phyloP scores from a whole-genome alignment of 768 basidiomycete genomes.

The Rhizopogon vulgaris region DNA sequence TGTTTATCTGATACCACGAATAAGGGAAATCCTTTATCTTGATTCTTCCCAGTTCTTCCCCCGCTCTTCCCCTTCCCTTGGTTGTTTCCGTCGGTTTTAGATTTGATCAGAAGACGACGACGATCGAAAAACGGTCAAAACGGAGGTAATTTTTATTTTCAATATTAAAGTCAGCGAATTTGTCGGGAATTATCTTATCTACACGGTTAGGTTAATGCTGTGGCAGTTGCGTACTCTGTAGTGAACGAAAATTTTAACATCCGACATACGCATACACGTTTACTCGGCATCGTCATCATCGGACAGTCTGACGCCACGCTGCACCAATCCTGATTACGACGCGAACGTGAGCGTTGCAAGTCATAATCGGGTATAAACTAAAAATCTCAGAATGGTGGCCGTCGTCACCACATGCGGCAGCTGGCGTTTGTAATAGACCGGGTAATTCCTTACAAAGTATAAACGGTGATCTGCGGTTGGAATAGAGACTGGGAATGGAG shows the following conservation, averaged over 20 bases:
- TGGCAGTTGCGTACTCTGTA: not conserved
- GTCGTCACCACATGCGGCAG: not conserved
- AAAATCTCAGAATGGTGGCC: not conserved
- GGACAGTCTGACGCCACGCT: not conserved
- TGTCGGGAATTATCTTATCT: not conserved
- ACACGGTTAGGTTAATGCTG: not conserved
- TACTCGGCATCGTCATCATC: too few species aligned
- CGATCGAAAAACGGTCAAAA: not conserved
- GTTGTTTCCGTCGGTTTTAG: not conserved
- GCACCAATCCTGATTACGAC: too few species aligned
- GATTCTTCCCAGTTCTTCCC: not conserved
- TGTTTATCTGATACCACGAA: not conserved
- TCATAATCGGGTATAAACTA: not conserved
- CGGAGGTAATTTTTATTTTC: not conserved
- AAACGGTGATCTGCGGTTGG: not conserved
- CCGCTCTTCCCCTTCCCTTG: not conserved
- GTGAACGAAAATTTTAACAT: not conserved
- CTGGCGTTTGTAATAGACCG: not conserved
- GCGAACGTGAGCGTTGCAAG: too few species aligned
- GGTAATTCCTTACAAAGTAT: not conserved
- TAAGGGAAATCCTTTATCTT: not conserved
- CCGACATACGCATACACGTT: too few species aligned
- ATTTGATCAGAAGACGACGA: not conserved
- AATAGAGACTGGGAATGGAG: conserved; percentile 4
- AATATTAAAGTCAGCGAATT: not conserved